These are phyloP conservation scores for Vigna radiata DNA, from an alignment of 306 rosid genomes.

Conservation along the genomic window DNA sequence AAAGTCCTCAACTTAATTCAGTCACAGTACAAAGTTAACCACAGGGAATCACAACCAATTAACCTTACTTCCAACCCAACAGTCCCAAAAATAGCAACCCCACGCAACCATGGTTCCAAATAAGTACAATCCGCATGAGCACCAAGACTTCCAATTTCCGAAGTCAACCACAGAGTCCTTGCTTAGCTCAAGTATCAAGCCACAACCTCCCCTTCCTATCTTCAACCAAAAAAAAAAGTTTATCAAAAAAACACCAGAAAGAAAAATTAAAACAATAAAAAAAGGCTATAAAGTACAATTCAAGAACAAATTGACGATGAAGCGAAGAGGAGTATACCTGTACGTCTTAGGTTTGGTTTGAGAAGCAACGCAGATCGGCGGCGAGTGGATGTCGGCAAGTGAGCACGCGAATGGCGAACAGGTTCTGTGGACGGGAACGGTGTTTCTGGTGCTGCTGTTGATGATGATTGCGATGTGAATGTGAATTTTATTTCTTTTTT, in stretches of 20 bases:
- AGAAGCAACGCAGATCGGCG: conserved; percentile 43
- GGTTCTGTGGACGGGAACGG: conserved; percentile 44
- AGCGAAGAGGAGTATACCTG: conserved; percentile 15
- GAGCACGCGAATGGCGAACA: conserved; percentile 37
- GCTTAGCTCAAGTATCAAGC: conserved; percentile 27
- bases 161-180: conserved; percentile 42
- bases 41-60: conserved; percentile 36
- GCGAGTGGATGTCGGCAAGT: conserved; percentile 44
- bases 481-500: neutral
- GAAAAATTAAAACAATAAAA: neutral
- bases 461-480: conserved; percentile 39
- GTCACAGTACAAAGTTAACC: conserved; percentile 40
- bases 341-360: conserved; percentile 18
- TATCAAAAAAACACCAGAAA: neutral
- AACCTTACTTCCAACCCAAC: conserved; percentile 55
- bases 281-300: conserved; percentile 10
- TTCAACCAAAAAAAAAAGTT: neutral
- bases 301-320: conserved; percentile 21
- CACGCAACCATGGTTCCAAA: conserved; percentile 60
- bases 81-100: conserved; percentile 59
- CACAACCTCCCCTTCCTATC: conserved; percentile 24
- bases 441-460: neutral
- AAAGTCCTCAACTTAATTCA: conserved; percentile 17
- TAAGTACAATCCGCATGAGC: conserved; percentile 58
- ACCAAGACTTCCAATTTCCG: conserved; percentile 35